Percentiles rank a stretch among this genome's conserved stretches.
Evolutionary conservation across 768 basidiomycete species (phyloP).

Genomic region (Xanthoconium purpureum): DNA sequence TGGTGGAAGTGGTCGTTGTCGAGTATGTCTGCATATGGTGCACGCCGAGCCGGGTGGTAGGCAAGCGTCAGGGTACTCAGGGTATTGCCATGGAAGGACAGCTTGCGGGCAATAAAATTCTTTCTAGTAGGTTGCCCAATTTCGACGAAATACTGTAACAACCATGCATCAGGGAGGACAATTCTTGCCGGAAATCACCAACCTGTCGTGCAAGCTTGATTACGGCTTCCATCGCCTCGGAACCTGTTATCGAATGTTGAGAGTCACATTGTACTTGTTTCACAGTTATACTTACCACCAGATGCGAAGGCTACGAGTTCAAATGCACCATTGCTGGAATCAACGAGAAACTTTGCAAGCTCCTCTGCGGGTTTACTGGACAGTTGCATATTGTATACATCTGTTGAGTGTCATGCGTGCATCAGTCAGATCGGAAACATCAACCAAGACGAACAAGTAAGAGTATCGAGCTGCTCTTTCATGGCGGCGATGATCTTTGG

Average conservation of each 20-base stretch:
- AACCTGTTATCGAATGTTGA: constrained; percentile 46
- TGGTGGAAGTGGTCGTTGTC: constrained; percentile 71
- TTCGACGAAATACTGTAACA: constrained; percentile 63
- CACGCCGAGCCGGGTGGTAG: constrained; percentile 63
- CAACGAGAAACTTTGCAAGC: constrained; percentile 63
- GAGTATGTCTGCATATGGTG: constrained; percentile 64
- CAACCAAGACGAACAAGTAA: constrained; percentile 56
- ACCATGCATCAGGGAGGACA: constrained; percentile 7
- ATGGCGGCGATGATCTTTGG: constrained; percentile 70
- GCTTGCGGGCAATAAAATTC: constrained; percentile 74
- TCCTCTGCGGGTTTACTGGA: constrained; percentile 80
- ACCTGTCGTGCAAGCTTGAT: constrained; percentile 81
- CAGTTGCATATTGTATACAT: constrained; percentile 85
- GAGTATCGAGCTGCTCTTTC: constrained; percentile 75
- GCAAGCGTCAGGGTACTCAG: constrained; percentile 66
- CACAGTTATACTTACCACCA: constrained; percentile 50
- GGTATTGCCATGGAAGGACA: constrained; percentile 88
- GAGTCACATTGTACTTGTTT: neutral
- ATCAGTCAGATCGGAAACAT: neutral
- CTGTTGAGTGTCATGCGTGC: constrained; percentile 34
- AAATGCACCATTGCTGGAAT: constrained; percentile 72
- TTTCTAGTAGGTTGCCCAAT: constrained; percentile 64
- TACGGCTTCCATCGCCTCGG: constrained; percentile 88
- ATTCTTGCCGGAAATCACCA: constrained; percentile 7
- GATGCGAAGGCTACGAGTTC: constrained; percentile 67